Base-by-base conservation (phyloP, 192 early-diverging fungal genomes). In the Kickxella alabastrina region DNA sequence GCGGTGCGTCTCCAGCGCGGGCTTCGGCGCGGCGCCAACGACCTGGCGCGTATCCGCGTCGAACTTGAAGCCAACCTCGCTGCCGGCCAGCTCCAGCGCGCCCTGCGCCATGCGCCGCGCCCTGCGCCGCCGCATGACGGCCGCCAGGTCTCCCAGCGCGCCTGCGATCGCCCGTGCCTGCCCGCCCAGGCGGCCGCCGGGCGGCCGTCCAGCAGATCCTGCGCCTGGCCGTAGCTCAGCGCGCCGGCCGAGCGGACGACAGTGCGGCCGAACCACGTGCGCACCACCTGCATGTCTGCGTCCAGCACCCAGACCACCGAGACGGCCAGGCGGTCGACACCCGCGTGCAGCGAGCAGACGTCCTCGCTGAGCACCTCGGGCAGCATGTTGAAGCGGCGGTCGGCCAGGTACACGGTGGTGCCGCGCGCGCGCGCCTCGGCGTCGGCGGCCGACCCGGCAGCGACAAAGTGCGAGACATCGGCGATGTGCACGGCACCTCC, bases 401-500 rank as follows among this genome's bases (percentile, higher is more conserved):
- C 88, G 6, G 88, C 85, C 43, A 90, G 53, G 43, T 90, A 90
- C 13, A 90, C 83, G 0, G 88, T 90, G 0, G 88, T 88, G 18
- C 83, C 86, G 42, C 88, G 79, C 23, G 80, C 80, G 44, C 79
- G 63, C 12, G 88, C 88, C 65, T 87, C 88, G 21, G 79, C 29
- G 51, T 90, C 88, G 4, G 84, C 81, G 9, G 79, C 58, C 3
- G 79, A 83, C 17, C 81, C 80, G 10, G 83, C 75, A 4, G 68
- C 57, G 8, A 90, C 77, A 76, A 88, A 90, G 18, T 77, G 83
- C 7, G 83, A 72, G 3, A 87, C 85, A 49, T 90, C 88, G 4
- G 88, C 88, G 55, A 90, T 90, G 34, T 90, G 88, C 32, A 90
- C 83, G 6, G 86, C 88, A n/a, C n/a, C n/a, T n/a, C n/a, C n/a